Base-by-base conservation (phyloP, 2,329 filamentous ascomycete genomes). In the Penicillium sp. region DNA sequence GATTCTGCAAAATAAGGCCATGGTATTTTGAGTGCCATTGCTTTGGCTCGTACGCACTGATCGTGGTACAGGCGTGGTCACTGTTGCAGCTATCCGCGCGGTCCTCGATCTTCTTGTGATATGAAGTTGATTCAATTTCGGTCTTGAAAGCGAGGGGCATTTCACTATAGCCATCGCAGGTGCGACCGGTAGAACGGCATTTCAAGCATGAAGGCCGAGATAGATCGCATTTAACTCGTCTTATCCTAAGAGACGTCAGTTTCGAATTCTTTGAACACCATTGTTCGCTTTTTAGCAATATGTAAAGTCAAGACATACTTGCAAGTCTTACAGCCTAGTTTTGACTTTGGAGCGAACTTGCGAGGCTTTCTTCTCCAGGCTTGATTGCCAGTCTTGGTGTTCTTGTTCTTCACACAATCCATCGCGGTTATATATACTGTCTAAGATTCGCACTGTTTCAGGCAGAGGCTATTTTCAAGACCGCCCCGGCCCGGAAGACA, bases 271-370 rank as follows among this genome's bases (percentile, higher is more conserved):
- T n/a, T 28, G 7, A 47, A 47, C 22, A 47, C 12, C 28, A 17
- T 28, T 47, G 15, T 8, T 47, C 60, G 53, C 53, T 54, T 40
- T 55, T 15, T 24, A 19, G 15, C 19, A 35, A 17, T 38, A 44
- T 19, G 24, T 30, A 40, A 13, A 62, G 58, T 55, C 56, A 59
- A 65, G 53, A 72, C 76, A 75, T 59, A 79, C 77, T 79, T 79
- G 76, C 77, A 79, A 45, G 77, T 79, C 65, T 75, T 78, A 65
- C 76, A 79, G 53, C 76, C 77, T 15, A 75, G 67, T 68, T 72
- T 75, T 64, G 76, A 79, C 69, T 79, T 79, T 64, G 76, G 75
- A 58, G 78, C 75, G 37, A 74, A 79, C 44, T 72, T 75, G 49
- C 76, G 78, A 58, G 58, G 76, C 59, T 68, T 75, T 63, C 64